Evolutionary conservation across 106 monocot species (phyloP), one percentile per base, ranked within the genome.

Genomic region (Apostasia ramifera): DNA sequence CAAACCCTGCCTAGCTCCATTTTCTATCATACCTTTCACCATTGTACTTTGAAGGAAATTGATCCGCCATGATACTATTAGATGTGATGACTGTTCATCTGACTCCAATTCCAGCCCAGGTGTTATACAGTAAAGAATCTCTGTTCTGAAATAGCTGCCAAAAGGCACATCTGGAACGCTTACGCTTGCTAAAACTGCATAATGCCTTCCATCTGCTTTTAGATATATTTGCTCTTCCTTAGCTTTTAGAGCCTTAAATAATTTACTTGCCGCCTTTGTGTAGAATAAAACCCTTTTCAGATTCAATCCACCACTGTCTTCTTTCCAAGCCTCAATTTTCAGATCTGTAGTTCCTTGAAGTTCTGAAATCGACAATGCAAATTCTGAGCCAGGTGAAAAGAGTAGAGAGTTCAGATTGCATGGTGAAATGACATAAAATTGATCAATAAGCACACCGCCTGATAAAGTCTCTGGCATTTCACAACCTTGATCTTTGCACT

Each of bases 1-100:
- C 5, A 92, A 73, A 2, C 92, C 88, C 26, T 86, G 79, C 56
- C 66, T 59, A 37, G 76, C 81, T 63, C 65, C 67, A 57, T 71
- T 57, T 70, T 92, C 92, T 37, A 92, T 92, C 40, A 92, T 66
- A 51, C 66, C 58, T 73, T 72, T 88, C 88, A 92, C 83, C 38
- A 92, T n/a, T 46, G 88, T 92, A 42, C 74, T 88, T 60, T 86
- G 85, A 59, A 43, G 52, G 68, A 92, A 92, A 54, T 79, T 74
- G 14, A 88, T 63, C 53, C 74, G 76, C 77, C 76, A 88, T 1
- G 88, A 92, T 78, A 88, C 67, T 11, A 67, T 70, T 51, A 88
- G 76, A 56, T 64, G 73, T 26, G 88, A 74, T 38, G 74, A 78
- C 67, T 73, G 67, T 66, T 85, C 83, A 8, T 64, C 76, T 48